These are phyloP conservation scores for Xylaria nigripes DNA, from an alignment of 495 filamentous ascomycete species.

Conservation along the genomic window DNA sequence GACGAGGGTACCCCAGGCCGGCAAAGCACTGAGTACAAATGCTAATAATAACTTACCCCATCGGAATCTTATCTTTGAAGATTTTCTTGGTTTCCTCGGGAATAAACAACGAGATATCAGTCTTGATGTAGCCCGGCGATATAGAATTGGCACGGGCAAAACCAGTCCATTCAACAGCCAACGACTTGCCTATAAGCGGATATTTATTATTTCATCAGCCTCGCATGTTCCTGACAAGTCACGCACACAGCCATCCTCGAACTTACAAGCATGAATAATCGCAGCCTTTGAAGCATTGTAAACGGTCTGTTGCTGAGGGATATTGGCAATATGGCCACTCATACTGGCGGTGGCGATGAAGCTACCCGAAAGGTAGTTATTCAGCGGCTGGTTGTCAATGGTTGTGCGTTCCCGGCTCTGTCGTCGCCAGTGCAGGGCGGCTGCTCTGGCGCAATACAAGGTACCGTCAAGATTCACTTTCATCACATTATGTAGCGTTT, in stretches of 20 bases:
- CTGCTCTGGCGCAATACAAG: conserved; percentile 72
- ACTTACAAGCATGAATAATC: conserved; percentile 72
- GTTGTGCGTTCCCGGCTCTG: conserved; percentile 58
- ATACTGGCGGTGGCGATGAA: conserved; percentile 76
- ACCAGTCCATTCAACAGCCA: conserved; percentile 80
- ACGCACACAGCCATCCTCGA: neutral
- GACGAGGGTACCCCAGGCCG: neutral
- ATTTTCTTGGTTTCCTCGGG: conserved; percentile 60
- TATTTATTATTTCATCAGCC: neutral
- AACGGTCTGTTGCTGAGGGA: conserved; percentile 75
- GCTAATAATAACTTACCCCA: conserved; percentile 54
- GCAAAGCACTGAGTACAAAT: neutral
- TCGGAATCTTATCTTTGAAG: conserved; percentile 74
- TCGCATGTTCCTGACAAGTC: neutral
- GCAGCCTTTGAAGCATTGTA: conserved; percentile 89
- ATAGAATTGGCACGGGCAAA: conserved; percentile 79
- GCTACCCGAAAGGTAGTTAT: conserved; percentile 59
- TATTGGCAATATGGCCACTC: conserved; percentile 79
- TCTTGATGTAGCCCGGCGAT: conserved; percentile 81
- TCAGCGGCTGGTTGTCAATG: conserved; percentile 55
- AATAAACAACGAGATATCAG: conserved; percentile 71
- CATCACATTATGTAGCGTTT: conserved; percentile 61
- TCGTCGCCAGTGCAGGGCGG: conserved; percentile 56
- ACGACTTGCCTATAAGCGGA: conserved; percentile 46
- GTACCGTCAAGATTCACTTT: conserved; percentile 72